Conservation (phyloP, 768 basidiomycete species). For the Tubosaeta sp. region DNA sequence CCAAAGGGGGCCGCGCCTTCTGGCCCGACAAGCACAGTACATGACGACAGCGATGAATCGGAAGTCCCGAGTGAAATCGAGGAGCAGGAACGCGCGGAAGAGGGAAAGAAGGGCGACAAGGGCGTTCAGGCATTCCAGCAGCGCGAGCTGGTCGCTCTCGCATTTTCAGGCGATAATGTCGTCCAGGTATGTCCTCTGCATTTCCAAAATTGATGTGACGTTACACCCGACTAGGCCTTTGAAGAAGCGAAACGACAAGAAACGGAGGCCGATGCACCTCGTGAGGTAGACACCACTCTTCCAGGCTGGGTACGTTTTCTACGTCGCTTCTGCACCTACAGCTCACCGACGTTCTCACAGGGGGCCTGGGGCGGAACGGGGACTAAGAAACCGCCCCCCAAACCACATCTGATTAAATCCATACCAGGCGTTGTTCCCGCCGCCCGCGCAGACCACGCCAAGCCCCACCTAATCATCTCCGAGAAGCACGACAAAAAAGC, state of each 20-base stretch:
- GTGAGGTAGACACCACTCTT: constrained; percentile 82
- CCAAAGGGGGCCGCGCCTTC: constrained; percentile 1
- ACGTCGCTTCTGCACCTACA: background rate
- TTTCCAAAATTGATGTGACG: background rate
- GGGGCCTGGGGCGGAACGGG: constrained; percentile 92
- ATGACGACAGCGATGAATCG: constrained; percentile 33
- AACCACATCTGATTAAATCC: constrained; percentile 73
- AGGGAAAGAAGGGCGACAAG: constrained; percentile 41
- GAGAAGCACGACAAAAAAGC: constrained; percentile 96
- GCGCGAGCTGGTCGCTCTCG: constrained; percentile 86
- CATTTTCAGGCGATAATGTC: constrained; percentile 97
- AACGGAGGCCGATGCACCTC: constrained; percentile 83
- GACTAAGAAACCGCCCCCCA: constrained; percentile 52
- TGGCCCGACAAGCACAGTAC: background rate
- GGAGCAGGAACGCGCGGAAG: constrained; percentile 53
- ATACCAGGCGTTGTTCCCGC: constrained; percentile 76
- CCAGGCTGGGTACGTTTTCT: constrained; percentile 84
- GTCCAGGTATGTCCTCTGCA: constrained; percentile 56
- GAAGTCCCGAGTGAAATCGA: constrained; percentile 66
- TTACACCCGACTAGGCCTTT: constrained; percentile 57
- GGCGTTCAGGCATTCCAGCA: constrained; percentile 75
- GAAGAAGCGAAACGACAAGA: constrained; percentile 78
- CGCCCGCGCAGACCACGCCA: constrained; percentile 77
- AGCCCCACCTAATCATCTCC: constrained; percentile 89
- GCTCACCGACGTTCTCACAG: constrained; percentile 34